Evolutionary conservation across 495 filamentous ascomycete species (phyloP).

Genomic region (Chaetomium cochliodes): DNA sequence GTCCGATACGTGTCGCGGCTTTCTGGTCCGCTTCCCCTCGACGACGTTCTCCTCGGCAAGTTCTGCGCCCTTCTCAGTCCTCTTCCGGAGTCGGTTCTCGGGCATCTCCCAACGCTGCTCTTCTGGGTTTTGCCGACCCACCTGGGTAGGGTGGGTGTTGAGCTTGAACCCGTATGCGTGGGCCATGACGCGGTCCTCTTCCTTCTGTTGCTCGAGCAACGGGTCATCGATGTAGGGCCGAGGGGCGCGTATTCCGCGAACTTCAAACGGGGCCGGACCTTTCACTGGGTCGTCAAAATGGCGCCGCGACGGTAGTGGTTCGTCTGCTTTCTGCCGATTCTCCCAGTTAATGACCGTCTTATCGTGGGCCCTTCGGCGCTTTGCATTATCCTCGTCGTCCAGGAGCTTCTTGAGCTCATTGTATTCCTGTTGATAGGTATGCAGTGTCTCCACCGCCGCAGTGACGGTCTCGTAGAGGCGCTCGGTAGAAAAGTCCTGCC

Average conservation of each 20-base stretch:
- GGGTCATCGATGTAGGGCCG: conserved; percentile 38
- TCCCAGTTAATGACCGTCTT: conserved; percentile 40
- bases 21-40: conserved; percentile 45
- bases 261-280: conserved; percentile 38
- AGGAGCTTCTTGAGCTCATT: conserved; percentile 57
- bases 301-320: conserved; percentile 31
- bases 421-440: conserved; percentile 64
- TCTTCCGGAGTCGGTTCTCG: conserved; percentile 46
- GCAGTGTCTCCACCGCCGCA: conserved; percentile 53
- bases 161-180: conserved; percentile 49
- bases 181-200: conserved; percentile 48
- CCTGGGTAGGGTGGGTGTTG: conserved; percentile 38
- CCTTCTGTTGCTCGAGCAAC: conserved; percentile 35
- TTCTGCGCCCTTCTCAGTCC: conserved; percentile 49
- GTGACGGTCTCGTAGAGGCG: conserved; percentile 56
- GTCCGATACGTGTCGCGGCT: conserved; percentile 43
- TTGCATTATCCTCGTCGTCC: conserved; percentile 49
- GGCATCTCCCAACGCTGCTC: conserved; percentile 47
- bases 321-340: conserved; percentile 35
- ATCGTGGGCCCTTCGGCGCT: conserved; percentile 43
- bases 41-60: conserved; percentile 43
- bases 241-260: conserved; percentile 42
- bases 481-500: conserved; percentile 40
- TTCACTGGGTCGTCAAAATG: conserved; percentile 36
- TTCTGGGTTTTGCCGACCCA: conserved; percentile 47